phyloP scores from a whole-genome alignment of 768 basidiomycete species.

The Rhizopogon rudus region DNA sequence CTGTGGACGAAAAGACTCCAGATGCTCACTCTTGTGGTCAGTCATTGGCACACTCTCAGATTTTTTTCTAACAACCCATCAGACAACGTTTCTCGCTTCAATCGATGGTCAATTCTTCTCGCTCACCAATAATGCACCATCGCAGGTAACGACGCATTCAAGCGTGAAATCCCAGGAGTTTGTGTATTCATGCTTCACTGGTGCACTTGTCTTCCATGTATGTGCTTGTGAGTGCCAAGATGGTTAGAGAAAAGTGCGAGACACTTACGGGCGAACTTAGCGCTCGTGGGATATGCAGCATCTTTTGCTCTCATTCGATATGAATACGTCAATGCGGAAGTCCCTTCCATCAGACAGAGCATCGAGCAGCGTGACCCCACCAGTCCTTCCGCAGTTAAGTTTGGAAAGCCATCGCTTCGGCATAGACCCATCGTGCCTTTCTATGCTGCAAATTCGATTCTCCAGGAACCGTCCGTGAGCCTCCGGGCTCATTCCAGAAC shows the following conservation, averaged over 20 bases:
- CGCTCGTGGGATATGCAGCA: conserved; percentile 22
- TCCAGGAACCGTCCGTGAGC: neutral
- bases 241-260: neutral
- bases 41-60: conserved; percentile 3
- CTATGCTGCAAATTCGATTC: too few species aligned
- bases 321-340: conserved; percentile 11
- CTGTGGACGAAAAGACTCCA: conserved; percentile 24
- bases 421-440: neutral
- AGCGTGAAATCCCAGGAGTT: conserved; percentile 13
- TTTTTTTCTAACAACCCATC: neutral
- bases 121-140: conserved; percentile 16
- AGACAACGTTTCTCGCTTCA: conserved; percentile 26
- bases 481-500: neutral
- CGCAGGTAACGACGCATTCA: conserved; percentile 9
- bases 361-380: neutral
- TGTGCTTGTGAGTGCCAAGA: conserved; percentile 18
- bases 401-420: neutral
- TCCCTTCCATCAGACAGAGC: neutral
- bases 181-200: conserved; percentile 24
- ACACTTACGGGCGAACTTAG: conserved; percentile 4
- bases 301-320: conserved; percentile 26
- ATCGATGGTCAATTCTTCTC: conserved; percentile 24
- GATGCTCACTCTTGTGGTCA: conserved; percentile 21
- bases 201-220: conserved; percentile 26
- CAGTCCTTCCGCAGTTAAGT: too few species aligned